A percentile compares a stretch with the other conserved stretches of the same genome.
These are phyloP conservation scores for Penicillium digitatum DNA, from an alignment of 2,329 filamentous ascomycete species.

Conservation along the genomic window DNA sequence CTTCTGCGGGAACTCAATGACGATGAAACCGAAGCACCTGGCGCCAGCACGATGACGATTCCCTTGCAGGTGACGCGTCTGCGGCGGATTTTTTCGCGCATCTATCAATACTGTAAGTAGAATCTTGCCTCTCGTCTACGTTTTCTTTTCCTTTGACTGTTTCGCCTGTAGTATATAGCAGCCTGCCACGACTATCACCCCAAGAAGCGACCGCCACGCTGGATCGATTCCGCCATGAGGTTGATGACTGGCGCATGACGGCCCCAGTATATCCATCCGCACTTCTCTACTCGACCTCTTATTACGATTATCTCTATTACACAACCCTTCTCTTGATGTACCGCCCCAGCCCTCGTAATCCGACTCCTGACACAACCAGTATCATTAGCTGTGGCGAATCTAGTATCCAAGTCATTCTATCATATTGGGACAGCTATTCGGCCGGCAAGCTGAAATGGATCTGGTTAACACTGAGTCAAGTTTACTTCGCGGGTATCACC, in stretches of 20 bases:
- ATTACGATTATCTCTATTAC: slow-evolving; percentile 42
- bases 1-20: slow-evolving; percentile 40
- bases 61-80: slow-evolving; percentile 37
- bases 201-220: slow-evolving; percentile 29
- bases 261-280: slow-evolving; percentile 37
- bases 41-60: slow-evolving; percentile 38
- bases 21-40: slow-evolving; percentile 36
- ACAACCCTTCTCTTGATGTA: slow-evolving; percentile 40
- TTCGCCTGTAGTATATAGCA: slow-evolving; percentile 33
- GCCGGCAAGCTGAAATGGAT: slow-evolving; percentile 42
- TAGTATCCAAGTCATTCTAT: slow-evolving; percentile 38
- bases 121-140: not conserved
- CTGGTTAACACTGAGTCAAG: slow-evolving; percentile 39
- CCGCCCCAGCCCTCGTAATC: slow-evolving; percentile 38
- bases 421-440: slow-evolving; percentile 41
- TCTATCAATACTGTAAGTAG: slow-evolving; percentile 39
- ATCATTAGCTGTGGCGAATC: slow-evolving; percentile 40
- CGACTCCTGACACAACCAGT: slow-evolving; percentile 34
- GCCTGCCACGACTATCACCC: slow-evolving; percentile 28
- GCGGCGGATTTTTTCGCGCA: slow-evolving; percentile 38
- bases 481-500: slow-evolving; percentile 40
- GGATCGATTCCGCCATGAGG: slow-evolving; percentile 34
- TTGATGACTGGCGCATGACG: slow-evolving; percentile 38
- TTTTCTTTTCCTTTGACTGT: not conserved
- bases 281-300: slow-evolving; percentile 40